Base-by-base conservation (phyloP, 2,329 filamentous ascomycete species). In the Ophiocordyceps camponoti-floridani region DNA sequence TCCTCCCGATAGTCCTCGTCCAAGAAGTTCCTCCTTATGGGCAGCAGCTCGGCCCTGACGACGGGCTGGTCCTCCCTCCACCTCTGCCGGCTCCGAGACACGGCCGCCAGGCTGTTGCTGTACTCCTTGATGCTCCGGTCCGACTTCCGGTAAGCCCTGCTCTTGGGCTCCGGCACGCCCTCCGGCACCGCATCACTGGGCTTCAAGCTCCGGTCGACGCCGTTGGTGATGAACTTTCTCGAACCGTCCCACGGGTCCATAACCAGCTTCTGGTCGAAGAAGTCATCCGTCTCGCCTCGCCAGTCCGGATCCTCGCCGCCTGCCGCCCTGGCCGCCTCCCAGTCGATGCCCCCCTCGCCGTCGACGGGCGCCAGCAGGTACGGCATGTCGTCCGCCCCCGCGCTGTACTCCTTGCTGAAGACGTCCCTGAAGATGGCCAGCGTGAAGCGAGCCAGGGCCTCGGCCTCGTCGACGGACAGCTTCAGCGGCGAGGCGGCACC, bases 351-450 rank as follows among this genome's bases (percentile, higher is more conserved):
- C 2, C 37, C 40, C 13, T 38, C 30, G 19, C 18, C 43, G 1
- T 14, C 8, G 43, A 44, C 30, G 13, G 91, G 89, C 0, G 78
- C 82, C 13, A 95, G 56, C 66, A 87, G 94, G 59, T 95, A 98
- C 0, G 87, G 81, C 57, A 94, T 72, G 27, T 79, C 76, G 1
- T 69, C 60, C 0, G 67, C 52, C 14, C 77, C 68, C 0, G 73
- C 66, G 43, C 83, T 77, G 53, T 85, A 98, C 3, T 70, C 69
- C 58, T 98, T 98, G 59, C 87, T 89, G 64, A 94, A 96, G 0
- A 95, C 67, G 52, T 96, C 86, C 14, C 75, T 65, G 58, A 93
- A 95, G 0, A 93, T 61, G 4, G 73, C 70, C 38, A 93, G 63
- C 0, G 84, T 94, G 56, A 91, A 94, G 0, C 59, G 61, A 1